Evolutionary conservation across 192 early-diverging fungal genomes (phyloP).

Genomic region (Podila horticola): DNA sequence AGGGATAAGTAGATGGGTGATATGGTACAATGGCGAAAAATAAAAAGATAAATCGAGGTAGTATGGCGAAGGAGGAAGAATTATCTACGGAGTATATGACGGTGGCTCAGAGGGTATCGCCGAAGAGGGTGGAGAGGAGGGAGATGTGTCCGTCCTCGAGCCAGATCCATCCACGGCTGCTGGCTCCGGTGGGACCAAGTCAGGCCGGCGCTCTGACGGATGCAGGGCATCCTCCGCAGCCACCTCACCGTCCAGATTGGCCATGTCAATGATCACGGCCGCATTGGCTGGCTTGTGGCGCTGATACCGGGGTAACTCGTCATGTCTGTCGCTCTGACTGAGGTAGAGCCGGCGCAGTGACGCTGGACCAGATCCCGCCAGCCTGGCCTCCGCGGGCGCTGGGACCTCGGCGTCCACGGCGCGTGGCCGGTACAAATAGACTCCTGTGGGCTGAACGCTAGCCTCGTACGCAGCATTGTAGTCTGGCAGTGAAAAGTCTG

Average conservation of each 20-base stretch:
- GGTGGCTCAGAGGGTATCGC: not conserved
- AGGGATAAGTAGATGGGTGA: no score
- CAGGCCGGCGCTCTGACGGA: not conserved
- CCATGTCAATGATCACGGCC: slow-evolving; percentile 1
- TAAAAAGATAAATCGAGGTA: not conserved
- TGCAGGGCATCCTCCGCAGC: not conserved
- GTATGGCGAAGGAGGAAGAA: not conserved
- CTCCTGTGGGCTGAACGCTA: not conserved
- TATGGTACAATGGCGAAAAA: no score
- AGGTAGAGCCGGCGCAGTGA: not conserved
- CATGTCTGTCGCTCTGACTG: not conserved
- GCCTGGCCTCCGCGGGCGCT: not conserved
- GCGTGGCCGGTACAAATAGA: not conserved
- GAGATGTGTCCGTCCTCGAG: not conserved
- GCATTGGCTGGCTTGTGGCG: not conserved
- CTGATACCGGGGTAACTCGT: not conserved
- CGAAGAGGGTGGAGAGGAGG: not conserved
- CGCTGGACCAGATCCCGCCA: not conserved
- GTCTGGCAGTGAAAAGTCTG: not conserved
- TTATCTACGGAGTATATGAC: not conserved
- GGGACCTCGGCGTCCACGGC: not conserved
- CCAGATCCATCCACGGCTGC: not conserved
- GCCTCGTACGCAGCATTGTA: not conserved
- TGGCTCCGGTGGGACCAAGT: not conserved
- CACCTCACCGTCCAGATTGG: not conserved